Percentiles rank a stretch among this genome's conserved stretches.
Conservation (phyloP, 495 filamentous ascomycete species). For the Penicillium atrosanguineum region DNA sequence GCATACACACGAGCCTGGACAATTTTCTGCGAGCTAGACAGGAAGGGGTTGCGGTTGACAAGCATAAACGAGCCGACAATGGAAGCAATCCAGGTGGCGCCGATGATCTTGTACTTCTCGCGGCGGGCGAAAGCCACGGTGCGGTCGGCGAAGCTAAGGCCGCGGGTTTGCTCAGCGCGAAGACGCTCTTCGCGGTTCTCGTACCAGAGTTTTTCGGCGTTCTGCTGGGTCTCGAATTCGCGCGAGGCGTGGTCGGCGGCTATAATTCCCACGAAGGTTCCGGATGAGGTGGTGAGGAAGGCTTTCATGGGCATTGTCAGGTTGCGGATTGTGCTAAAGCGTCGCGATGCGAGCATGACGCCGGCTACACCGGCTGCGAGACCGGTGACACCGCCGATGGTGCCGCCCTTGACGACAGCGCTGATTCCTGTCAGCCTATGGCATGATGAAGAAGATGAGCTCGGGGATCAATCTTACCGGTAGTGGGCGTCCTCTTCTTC, state of each 20-base stretch:
- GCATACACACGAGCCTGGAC: slow-evolving; percentile 98
- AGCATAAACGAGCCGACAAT: slow-evolving; percentile 76
- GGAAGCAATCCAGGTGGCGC: slow-evolving; percentile 74
- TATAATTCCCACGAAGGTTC: slow-evolving; percentile 84
- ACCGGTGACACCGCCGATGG: slow-evolving; percentile 65
- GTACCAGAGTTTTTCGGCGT: slow-evolving; percentile 63
- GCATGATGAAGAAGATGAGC: slow-evolving; percentile 10
- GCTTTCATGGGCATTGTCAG: slow-evolving; percentile 86
- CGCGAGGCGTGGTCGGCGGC: slow-evolving; percentile 78
- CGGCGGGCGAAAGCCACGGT: slow-evolving; percentile 61
- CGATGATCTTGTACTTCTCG: slow-evolving; percentile 89
- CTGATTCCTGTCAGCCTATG: slow-evolving; percentile 35
- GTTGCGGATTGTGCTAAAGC: slow-evolving; percentile 69
- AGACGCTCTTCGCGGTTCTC: slow-evolving; percentile 58
- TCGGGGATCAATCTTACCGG: slow-evolving; percentile 38
- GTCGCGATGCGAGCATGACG: slow-evolving; percentile 56
- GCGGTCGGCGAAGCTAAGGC: slow-evolving; percentile 55
- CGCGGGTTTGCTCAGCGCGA: slow-evolving; percentile 43
- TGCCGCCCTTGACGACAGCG: slow-evolving; percentile 75
- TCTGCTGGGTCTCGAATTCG: slow-evolving; percentile 64
- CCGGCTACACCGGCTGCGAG: slow-evolving; percentile 61
- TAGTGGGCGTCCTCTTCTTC: slow-evolving; percentile 79
- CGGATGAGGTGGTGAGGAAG: slow-evolving; percentile 81
- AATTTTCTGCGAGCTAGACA: slow-evolving; percentile 80
- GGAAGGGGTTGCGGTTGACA: slow-evolving; percentile 74